Evolutionary conservation across 2,329 filamentous ascomycete species (phyloP), one percentile per base, ranked within the genome.

Genomic region (Fusarium nisikadoi): DNA sequence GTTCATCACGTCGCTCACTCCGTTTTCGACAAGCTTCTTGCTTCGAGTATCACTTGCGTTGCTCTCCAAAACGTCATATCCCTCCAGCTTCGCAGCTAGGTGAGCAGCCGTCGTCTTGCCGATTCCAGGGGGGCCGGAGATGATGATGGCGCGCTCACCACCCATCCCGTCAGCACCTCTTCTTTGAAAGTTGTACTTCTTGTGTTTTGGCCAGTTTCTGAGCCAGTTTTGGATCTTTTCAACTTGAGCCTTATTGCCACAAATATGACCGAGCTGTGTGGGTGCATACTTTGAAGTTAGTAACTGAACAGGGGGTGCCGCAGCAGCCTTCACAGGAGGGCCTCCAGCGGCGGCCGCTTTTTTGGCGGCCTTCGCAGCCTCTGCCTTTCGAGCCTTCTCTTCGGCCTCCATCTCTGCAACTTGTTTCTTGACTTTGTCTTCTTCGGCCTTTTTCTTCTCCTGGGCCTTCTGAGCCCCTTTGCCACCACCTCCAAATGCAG

Each of bases 21-120:
- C 94, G 42, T 87, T 89, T 81, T 99, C 96, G 35, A 99, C 93
- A 29, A 99, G 86, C 80, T 96, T 97, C 84, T 99, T 99, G 84
- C 95, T 98, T 79, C 96, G 89, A 6, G 94, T 93, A 79, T 99
- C 96, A 81, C 95, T 98, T 39, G 96, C 96, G 79, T 99, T 99
- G 78, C 91, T 96, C 84, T 99, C 96, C 17, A 99, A 86, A 46
- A 98, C 89, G 80, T 99, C 96, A 78, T 94, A 98, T 4, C 95
- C 95, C 79, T 97, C 95, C 25, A 98, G 84, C 78, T 94, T 97
- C 2, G 96, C 95, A 20, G 97, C 94, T 35, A 99, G 86, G 84
- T 99, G 96, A 29, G 96, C 96, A 54, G 97, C 94, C 36, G 96
- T 99, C 5, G 96, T 99, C 83, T 99, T 99, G 75, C 96, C 96